phyloP scores from a whole-genome alignment of 2,329 filamentous ascomycete genomes.

The Cryphonectria carpinicola region DNA sequence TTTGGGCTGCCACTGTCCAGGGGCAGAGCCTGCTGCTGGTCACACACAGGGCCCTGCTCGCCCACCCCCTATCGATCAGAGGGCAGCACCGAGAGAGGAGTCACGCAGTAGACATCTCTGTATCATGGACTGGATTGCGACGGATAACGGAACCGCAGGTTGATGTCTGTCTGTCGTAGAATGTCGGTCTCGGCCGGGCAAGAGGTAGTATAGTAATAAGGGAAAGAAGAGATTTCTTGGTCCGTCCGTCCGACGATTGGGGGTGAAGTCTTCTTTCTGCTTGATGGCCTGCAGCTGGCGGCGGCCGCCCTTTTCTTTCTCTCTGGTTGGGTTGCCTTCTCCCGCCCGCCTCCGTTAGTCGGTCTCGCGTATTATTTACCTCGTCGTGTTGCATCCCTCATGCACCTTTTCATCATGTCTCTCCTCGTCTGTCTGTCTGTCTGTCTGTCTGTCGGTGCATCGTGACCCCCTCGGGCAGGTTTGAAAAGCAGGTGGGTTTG shows the following conservation, averaged over 20 bases:
- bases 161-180: neutral
- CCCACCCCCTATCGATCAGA: neutral
- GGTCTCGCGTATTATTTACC: neutral
- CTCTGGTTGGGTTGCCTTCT: too few relatives aligned
- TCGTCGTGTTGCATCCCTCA: neutral
- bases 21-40: neutral
- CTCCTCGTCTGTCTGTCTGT: neutral
- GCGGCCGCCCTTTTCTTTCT: too few relatives aligned
- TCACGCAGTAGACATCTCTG: too few relatives aligned
- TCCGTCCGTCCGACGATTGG: neutral
- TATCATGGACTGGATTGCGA: neutral
- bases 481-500: conserved; percentile 25
- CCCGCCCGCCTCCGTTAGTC: neutral
- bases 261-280: too few relatives aligned
- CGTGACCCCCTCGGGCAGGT: conserved; percentile 11
- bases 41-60: neutral
- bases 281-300: neutral
- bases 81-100: neutral
- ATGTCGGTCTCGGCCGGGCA: neutral
- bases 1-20: neutral
- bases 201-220: neutral
- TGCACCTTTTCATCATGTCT: neutral
- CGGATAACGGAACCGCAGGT: neutral
- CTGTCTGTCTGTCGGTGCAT: conserved; percentile 6
- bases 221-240: neutral